Conservation (phyloP, 2,329 filamentous ascomycete genomes). For the Fusarium hostae region DNA sequence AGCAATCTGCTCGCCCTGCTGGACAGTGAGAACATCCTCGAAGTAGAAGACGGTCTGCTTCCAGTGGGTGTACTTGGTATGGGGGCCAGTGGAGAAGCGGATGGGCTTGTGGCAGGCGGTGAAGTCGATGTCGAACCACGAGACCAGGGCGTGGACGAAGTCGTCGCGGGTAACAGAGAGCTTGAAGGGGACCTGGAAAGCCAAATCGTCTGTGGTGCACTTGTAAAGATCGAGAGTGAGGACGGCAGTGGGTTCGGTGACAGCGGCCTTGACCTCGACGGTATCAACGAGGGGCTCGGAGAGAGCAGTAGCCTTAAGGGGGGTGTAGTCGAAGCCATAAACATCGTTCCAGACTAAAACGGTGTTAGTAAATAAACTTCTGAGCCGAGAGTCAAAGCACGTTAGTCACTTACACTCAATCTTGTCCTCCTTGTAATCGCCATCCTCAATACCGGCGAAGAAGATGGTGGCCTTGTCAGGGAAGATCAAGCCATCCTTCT, state of each 20-base stretch:
- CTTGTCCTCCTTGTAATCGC: constrained; percentile 99
- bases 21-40: constrained; percentile 89
- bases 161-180: constrained; percentile 85
- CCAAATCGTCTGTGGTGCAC: constrained; percentile 83
- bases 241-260: constrained; percentile 88
- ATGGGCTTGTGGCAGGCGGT: constrained; percentile 98
- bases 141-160: constrained; percentile 94
- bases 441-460: constrained; percentile 96
- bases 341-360: constrained; percentile 95
- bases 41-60: constrained; percentile 99
- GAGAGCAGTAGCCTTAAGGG: constrained; percentile 91
- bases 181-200: constrained; percentile 82
- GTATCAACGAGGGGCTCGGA: constrained; percentile 97
- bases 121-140: constrained; percentile 99
- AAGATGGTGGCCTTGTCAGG: constrained; percentile 99
- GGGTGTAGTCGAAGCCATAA: constrained; percentile 96
- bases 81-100: constrained; percentile 94
- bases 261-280: constrained; percentile 95
- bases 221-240: constrained; percentile 94
- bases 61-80: constrained; percentile 99
- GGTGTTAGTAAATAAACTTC: constrained; percentile 1
- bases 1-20: constrained; percentile 82
- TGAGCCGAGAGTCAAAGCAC: not conserved
- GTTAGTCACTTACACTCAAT: constrained; percentile 82
- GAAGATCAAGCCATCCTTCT: constrained; percentile 91